phyloP scores from a whole-genome alignment of 176 grass and related monocot genomes.

The Areca catechu region DNA sequence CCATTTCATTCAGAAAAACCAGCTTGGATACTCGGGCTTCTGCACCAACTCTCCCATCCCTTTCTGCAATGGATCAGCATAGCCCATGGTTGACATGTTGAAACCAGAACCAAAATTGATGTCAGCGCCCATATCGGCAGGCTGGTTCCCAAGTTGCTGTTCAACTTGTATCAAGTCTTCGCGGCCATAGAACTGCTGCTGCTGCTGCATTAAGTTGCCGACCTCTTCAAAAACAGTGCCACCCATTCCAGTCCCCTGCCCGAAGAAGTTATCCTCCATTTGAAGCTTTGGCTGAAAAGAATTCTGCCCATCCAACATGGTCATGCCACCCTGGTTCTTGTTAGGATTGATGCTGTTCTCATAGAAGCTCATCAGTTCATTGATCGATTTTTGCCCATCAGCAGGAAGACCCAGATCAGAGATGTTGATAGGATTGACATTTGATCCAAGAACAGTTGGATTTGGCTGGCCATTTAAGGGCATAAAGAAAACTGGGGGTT shows the following conservation, averaged over 20 bases:
- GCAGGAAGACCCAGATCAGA: slow-evolving; percentile 44
- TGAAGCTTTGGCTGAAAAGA: slow-evolving; percentile 26
- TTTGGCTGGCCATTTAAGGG: slow-evolving; percentile 25
- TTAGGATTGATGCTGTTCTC: slow-evolving; percentile 32
- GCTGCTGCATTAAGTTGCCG: slow-evolving; percentile 41
- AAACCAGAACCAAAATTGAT: slow-evolving; percentile 47
- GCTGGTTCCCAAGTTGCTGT: background rate
- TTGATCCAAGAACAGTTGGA: slow-evolving; percentile 10
- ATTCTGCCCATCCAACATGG: slow-evolving; percentile 41
- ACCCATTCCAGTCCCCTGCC: slow-evolving; percentile 28
- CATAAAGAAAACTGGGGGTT: slow-evolving; percentile 41
- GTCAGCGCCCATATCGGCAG: slow-evolving; percentile 1
- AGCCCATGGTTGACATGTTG: slow-evolving; percentile 34
- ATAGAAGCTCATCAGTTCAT: slow-evolving; percentile 78
- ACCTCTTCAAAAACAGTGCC: slow-evolving; percentile 50
- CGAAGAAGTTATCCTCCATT: slow-evolving; percentile 55
- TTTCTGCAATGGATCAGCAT: slow-evolving; percentile 17
- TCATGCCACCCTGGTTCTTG: slow-evolving; percentile 37
- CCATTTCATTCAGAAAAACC: slow-evolving; percentile 47
- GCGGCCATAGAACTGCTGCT: slow-evolving; percentile 53
- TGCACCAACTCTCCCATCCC: slow-evolving; percentile 8
- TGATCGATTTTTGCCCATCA: slow-evolving; percentile 59
- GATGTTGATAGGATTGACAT: slow-evolving; percentile 28
- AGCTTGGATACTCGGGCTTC: slow-evolving; percentile 42
- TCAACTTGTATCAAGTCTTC: slow-evolving; percentile 13